phyloP scores from a whole-genome alignment of 352 stramenopile species.

The Thalassiosira tumida region DNA sequence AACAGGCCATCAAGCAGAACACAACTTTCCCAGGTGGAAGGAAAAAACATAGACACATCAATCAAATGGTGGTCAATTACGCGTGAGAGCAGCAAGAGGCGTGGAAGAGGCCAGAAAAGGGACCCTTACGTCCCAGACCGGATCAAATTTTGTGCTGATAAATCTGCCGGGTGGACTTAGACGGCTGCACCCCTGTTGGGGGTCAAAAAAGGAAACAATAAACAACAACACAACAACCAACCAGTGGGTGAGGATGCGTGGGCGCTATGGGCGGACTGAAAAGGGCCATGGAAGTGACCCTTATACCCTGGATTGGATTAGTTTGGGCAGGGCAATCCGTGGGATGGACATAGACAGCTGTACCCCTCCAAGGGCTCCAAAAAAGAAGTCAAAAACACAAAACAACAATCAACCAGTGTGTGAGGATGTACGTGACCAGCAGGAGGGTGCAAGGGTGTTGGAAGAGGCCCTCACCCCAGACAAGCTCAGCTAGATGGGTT shows the following conservation, averaged over 20 bases:
- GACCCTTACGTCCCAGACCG: not conserved
- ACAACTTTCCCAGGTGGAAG: too few relatives aligned
- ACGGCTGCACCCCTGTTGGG: not conserved
- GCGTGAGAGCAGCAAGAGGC: not conserved
- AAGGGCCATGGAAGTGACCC: not conserved
- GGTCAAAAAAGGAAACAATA: not conserved
- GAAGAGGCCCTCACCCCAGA: too few relatives aligned
- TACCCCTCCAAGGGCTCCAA: too few relatives aligned
- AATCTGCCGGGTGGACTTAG: not conserved
- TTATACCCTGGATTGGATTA: not conserved
- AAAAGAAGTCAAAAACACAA: too few relatives aligned
- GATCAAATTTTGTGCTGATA: not conserved
- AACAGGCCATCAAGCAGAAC: too few relatives aligned
- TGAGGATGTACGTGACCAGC: too few relatives aligned
- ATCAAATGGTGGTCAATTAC: not conserved
- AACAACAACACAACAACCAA: not conserved
- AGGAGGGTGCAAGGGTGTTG: too few relatives aligned
- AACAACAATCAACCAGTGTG: too few relatives aligned
- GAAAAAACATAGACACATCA: not conserved
- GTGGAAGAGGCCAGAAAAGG: not conserved
- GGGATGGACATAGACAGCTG: not conserved
- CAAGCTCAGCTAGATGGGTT: too few relatives aligned
- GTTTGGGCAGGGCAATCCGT: not conserved
- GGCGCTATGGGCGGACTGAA: not conserved
- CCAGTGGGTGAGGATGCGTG: too few relatives aligned